Evolutionary conservation across 2,329 filamentous ascomycete species (phyloP).

Genomic region (Aureobasidium sp.): DNA sequence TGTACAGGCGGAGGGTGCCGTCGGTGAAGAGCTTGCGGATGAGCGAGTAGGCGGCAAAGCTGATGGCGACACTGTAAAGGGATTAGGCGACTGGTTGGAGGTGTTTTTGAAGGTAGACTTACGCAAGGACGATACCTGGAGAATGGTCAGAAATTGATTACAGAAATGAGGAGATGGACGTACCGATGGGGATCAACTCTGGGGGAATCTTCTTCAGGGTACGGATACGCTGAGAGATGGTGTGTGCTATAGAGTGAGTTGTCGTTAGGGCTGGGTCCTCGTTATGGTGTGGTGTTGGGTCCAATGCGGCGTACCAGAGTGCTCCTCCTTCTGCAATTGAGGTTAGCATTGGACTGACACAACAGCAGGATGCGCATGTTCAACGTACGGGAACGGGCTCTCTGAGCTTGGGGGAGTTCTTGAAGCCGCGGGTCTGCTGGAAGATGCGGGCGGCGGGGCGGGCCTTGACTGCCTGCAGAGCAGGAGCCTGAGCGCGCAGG

Average conservation of each 20-base stretch:
- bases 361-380: background rate
- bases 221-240: conserved; percentile 89
- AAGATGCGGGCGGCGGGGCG: conserved; percentile 16
- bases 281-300: background rate
- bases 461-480: conserved; percentile 13
- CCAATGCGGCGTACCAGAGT: conserved; percentile 48
- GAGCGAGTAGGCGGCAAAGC: conserved; percentile 76
- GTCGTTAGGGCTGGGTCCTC: background rate
- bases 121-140: conserved; percentile 76
- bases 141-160: background rate
- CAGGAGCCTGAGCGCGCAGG: conserved; percentile 27
- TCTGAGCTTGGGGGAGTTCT: conserved; percentile 24
- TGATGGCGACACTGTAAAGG: conserved; percentile 53
- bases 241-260: conserved; percentile 62
- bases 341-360: background rate
- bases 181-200: conserved; percentile 93
- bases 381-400: conserved; percentile 29
- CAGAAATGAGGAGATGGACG: conserved; percentile 29
- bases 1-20: conserved; percentile 67
- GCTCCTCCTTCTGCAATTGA: conserved; percentile 53
- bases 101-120: conserved; percentile 38
- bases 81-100: conserved; percentile 16
- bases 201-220: conserved; percentile 83
- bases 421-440: conserved; percentile 29
- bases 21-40: conserved; percentile 76